Conservation (phyloP, 2,329 filamentous ascomycete species). For the Tympanopsis confertula region DNA sequence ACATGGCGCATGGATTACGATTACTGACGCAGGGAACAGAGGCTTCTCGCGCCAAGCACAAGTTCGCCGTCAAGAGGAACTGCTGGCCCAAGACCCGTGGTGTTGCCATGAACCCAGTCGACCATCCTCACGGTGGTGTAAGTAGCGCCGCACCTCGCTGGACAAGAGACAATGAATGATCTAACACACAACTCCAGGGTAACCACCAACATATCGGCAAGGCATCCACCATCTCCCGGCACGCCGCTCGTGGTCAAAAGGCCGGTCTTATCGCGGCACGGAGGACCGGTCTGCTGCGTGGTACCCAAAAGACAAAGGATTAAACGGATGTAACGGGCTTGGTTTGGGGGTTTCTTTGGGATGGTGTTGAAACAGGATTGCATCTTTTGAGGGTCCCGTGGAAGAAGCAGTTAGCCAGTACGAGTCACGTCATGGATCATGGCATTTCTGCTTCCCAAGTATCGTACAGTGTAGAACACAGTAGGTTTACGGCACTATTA, state of each 20-base stretch:
- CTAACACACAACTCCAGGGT: slow-evolving; percentile 52
- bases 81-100: slow-evolving; percentile 99
- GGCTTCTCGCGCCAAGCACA: slow-evolving; percentile 99
- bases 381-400: slow-evolving; percentile 42
- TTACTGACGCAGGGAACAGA: slow-evolving; percentile 47
- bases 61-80: slow-evolving; percentile 99
- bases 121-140: slow-evolving; percentile 94
- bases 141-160: slow-evolving; percentile 16
- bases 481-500: too few species aligned
- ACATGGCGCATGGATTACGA: neutral
- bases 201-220: slow-evolving; percentile 99
- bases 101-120: slow-evolving; percentile 99
- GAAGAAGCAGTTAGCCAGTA: slow-evolving; percentile 31
- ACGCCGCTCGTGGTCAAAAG: slow-evolving; percentile 97
- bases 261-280: slow-evolving; percentile 99
- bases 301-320: slow-evolving; percentile 99
- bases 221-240: slow-evolving; percentile 97
- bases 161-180: too few species aligned
- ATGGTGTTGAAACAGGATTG: slow-evolving; percentile 48
- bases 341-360: slow-evolving; percentile 45
- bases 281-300: slow-evolving; percentile 98
- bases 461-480: too few species aligned
- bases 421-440: slow-evolving; percentile 34
- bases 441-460: too few species aligned
- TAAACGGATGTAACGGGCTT: slow-evolving; percentile 48